phyloP scores from a whole-genome alignment of 257 asterid species.

The Avicennia marina region DNA sequence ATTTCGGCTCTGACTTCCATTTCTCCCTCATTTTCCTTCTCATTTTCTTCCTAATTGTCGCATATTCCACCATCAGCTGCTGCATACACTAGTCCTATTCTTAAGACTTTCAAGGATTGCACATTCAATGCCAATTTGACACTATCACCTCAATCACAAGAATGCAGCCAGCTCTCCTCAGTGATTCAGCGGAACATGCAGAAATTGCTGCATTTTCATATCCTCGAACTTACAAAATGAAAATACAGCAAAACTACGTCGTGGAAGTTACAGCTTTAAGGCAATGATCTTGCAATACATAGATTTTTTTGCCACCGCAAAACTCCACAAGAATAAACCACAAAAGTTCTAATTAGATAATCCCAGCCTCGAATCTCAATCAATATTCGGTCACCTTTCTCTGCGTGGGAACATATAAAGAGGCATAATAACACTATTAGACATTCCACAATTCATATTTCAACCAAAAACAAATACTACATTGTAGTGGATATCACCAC shows the following conservation, averaged over 20 bases:
- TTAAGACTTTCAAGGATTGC: not conserved
- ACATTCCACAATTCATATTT: slow-evolving; percentile 12
- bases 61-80: not conserved
- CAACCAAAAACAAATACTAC: slow-evolving; percentile 8
- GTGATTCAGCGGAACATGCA: not conserved
- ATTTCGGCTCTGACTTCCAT: not conserved
- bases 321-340: not conserved
- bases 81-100: not conserved
- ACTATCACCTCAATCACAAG: not conserved
- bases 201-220: not conserved
- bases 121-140: not conserved
- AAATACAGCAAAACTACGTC: not conserved
- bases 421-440: slow-evolving; percentile 19
- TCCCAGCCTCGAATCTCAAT: slow-evolving; percentile 10
- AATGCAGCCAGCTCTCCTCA: not conserved
- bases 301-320: not conserved
- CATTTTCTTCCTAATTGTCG: not conserved
- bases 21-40: not conserved
- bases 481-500: slow-evolving; percentile 4
- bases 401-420: not conserved
- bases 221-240: not conserved
- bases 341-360: not conserved
- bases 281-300: not conserved
- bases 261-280: not conserved
- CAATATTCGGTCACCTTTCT: slow-evolving; percentile 12